A percentile compares a stretch with the other conserved stretches of the same genome.
Conservation (phyloP, 106 monocot genomes). For the Dendrobium huoshanense region DNA sequence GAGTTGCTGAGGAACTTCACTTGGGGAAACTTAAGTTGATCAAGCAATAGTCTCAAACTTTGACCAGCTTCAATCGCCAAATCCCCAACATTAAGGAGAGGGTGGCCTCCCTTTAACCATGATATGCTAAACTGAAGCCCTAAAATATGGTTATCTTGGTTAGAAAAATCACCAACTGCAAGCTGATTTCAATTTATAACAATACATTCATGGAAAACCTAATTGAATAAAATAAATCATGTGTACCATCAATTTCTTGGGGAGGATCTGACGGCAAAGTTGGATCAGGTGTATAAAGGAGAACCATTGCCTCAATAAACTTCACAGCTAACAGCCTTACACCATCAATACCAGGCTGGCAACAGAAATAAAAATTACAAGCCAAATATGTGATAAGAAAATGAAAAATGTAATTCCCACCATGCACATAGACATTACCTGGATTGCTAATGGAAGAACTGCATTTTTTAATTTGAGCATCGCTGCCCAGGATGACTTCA, state of each 20-base stretch:
- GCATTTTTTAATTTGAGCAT: constrained; percentile 76
- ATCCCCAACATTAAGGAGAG: constrained; percentile 76
- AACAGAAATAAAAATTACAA: constrained; percentile 8
- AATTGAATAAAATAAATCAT: constrained; percentile 2
- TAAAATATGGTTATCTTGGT: constrained; percentile 7
- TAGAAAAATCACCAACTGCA: background rate
- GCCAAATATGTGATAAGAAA: constrained; percentile 1
- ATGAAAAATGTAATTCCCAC: background rate
- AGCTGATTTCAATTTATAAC: constrained; percentile 5
- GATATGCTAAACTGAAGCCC: constrained; percentile 66
- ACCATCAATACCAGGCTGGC: constrained; percentile 66
- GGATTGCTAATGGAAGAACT: constrained; percentile 54
- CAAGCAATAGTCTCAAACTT: constrained; percentile 74
- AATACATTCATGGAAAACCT: background rate
- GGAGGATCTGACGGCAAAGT: constrained; percentile 58
- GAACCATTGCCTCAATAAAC: constrained; percentile 75
- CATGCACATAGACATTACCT: constrained; percentile 41
- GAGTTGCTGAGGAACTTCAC: constrained; percentile 78
- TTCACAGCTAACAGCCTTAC: constrained; percentile 70
- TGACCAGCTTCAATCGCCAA: constrained; percentile 76
- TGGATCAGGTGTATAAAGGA: constrained; percentile 89
- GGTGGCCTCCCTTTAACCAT: constrained; percentile 83
- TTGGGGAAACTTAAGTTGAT: constrained; percentile 78
- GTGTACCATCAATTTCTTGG: constrained; percentile 41
- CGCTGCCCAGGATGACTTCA: constrained; percentile 66